These are phyloP conservation scores for Baudoinia panamericana DNA, from an alignment of 495 filamentous ascomycete species.

Conservation along the genomic window DNA sequence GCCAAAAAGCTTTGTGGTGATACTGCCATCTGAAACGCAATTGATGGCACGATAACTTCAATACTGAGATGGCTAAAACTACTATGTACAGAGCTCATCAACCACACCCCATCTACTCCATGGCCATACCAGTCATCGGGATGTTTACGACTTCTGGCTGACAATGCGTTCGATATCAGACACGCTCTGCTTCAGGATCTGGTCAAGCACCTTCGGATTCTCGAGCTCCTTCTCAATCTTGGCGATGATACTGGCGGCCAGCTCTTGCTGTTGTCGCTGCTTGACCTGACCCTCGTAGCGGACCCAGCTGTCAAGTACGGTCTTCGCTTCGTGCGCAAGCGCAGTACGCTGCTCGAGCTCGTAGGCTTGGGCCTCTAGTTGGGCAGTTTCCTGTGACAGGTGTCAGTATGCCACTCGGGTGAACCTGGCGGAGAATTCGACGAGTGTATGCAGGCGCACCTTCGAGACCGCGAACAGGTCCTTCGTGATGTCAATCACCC, in stretches of 20 bases:
- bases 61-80: too few species aligned
- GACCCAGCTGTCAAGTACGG: constrained; percentile 94
- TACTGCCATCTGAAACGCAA: too few species aligned
- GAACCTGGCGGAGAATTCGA: background rate
- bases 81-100: constrained; percentile 6
- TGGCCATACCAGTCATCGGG: background rate
- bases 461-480: constrained; percentile 94
- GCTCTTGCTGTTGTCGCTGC: constrained; percentile 91
- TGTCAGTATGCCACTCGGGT: constrained; percentile 9
- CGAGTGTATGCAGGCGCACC: constrained; percentile 38
- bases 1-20: too few species aligned
- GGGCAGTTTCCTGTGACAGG: constrained; percentile 72
- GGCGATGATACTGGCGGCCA: constrained; percentile 79
- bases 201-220: constrained; percentile 86
- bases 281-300: constrained; percentile 97
- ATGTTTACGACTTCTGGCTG: constrained; percentile 4
- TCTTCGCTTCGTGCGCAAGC: constrained; percentile 80
- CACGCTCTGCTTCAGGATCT: constrained; percentile 91
- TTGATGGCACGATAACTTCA: too few species aligned
- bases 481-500: constrained; percentile 94
- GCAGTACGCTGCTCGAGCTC: constrained; percentile 93
- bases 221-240: constrained; percentile 98
- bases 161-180: constrained; percentile 80
- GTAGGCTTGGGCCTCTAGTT: constrained; percentile 87
- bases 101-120: background rate